Conservation (phyloP, 768 basidiomycete species). For the Tylopilus intermedius region DNA sequence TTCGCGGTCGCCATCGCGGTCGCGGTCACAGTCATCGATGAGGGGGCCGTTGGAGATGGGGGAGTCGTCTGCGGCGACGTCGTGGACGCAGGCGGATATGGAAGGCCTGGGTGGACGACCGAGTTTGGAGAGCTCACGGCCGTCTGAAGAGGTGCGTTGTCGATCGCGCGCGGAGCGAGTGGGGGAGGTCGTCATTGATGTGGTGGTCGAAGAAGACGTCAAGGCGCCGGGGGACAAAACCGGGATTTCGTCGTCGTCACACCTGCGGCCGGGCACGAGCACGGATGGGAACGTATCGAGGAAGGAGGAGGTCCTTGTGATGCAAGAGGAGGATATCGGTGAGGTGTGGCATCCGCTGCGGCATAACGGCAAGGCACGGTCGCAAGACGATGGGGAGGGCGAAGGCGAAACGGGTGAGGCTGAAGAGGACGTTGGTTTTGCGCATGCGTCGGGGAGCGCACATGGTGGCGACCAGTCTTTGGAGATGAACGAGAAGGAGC, state of each 20-base stretch:
- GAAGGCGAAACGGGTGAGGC: slow-evolving; percentile 2
- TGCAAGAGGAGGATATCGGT: slow-evolving; percentile 22
- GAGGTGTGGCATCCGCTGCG: slow-evolving; percentile 27
- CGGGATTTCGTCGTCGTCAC: slow-evolving; percentile 30
- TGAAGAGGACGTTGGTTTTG: slow-evolving; percentile 15
- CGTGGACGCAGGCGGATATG: slow-evolving; percentile 23
- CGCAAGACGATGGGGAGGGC: slow-evolving; percentile 1
- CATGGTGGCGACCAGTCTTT: slow-evolving; percentile 4
- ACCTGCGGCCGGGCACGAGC: slow-evolving; percentile 26
- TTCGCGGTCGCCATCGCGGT: slow-evolving; percentile 8
- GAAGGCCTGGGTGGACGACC: slow-evolving; percentile 1
- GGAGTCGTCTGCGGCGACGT: slow-evolving; percentile 26
- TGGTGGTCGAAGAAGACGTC: neutral
- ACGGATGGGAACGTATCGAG: slow-evolving; percentile 8
- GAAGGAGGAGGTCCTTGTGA: slow-evolving; percentile 20
- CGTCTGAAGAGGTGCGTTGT: neutral
- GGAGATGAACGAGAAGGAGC: slow-evolving; percentile 27
- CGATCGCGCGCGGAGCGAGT: neutral
- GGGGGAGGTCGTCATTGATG: neutral
- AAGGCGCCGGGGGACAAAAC: neutral
- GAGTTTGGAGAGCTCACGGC: slow-evolving; percentile 5
- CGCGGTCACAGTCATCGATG: slow-evolving; percentile 17
- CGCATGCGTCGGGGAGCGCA: slow-evolving; percentile 10
- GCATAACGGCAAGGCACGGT: slow-evolving; percentile 9
- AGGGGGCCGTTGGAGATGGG: slow-evolving; percentile 12